These are phyloP conservation scores for Emergomyces orientalis DNA, from an alignment of 2,329 filamentous ascomycete species.

Conservation along the genomic window DNA sequence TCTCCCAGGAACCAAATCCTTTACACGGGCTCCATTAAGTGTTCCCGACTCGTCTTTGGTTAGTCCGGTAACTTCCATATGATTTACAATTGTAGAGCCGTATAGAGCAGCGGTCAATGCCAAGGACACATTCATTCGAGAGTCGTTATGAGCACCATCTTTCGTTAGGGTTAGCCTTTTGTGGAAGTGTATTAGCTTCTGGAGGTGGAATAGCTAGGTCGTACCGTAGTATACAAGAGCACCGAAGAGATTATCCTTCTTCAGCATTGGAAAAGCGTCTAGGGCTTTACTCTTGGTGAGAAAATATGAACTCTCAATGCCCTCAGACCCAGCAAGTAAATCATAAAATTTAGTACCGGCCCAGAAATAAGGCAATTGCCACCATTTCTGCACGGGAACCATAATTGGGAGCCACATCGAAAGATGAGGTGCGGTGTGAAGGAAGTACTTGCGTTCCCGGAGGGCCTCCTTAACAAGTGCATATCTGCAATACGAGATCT, in stretches of 20 bases:
- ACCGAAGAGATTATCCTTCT: slow-evolving; percentile 66
- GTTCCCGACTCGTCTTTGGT: slow-evolving; percentile 64
- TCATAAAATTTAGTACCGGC: slow-evolving; percentile 71
- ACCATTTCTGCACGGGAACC: slow-evolving; percentile 73
- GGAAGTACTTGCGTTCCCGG: slow-evolving; percentile 71
- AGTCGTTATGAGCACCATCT: slow-evolving; percentile 87
- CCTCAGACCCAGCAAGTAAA: slow-evolving; percentile 72
- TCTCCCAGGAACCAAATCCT: slow-evolving; percentile 58
- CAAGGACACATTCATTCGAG: slow-evolving; percentile 81
- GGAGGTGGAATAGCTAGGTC: not conserved
- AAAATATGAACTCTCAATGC: slow-evolving; percentile 79
- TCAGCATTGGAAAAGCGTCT: slow-evolving; percentile 82
- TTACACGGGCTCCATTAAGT: slow-evolving; percentile 63
- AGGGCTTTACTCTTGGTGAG: slow-evolving; percentile 76
- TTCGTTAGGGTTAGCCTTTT: slow-evolving; percentile 14
- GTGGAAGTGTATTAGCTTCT: not conserved
- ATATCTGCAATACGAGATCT: slow-evolving; percentile 30
- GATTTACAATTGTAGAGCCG: slow-evolving; percentile 71
- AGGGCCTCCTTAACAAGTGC: slow-evolving; percentile 72
- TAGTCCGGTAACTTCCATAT: slow-evolving; percentile 68
- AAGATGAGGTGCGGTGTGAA: slow-evolving; percentile 74
- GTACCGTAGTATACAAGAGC: slow-evolving; percentile 76
- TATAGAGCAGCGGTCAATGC: slow-evolving; percentile 85
- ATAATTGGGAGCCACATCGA: slow-evolving; percentile 75
- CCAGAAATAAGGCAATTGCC: slow-evolving; percentile 70